Evolutionary conservation across 805 yeast species (phyloP), one percentile per base, ranked within the genome.

Genomic region (Schwanniomyces sp.): DNA sequence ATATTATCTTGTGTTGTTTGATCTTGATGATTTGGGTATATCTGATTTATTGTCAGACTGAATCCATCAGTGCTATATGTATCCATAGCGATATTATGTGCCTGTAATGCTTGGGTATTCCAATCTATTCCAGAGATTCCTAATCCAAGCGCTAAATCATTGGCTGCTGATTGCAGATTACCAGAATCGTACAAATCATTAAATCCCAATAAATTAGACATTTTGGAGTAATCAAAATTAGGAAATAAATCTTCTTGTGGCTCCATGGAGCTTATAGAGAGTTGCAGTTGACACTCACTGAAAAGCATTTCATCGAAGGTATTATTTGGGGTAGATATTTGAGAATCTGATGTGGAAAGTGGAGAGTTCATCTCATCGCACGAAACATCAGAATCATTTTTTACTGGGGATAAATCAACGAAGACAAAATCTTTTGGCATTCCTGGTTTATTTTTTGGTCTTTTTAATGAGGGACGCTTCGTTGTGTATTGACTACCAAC

Each of bases 371-470:
- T 44, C n/a, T 44, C 47, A 11, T 40, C 34, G 8, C 45, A 43
- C n/a, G 34, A 27, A 52, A 25, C 24, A 24, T 54, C 62, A 27
- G 60, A 59, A 25, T 57, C 62, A 43, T 59, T 50, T 51, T 68
- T 67, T 25, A 72, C 65, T 17, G 77, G 78, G 16, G 75, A 69
- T 52, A 73, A 69, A 54, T 73, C 76, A 38, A 73, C 78, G 52
- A 73, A 73, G 16, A 73, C 75, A 50, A 72, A 73, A 52, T 71
- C 76, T 57, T 69, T 72, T 43, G 75, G 75, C 64, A 64, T 67
- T 3, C 78, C 78, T 7, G 76, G 76, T 56, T 63, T 67, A 53
- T 67, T 63, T 62, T 69, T 72, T 28, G 78, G 78, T 57, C 78
- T 70, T 53, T 64, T 70, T 46, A 64, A 63, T 14, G 76, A 75